Conservation (phyloP, 192 early-diverging fungal species). For the Pilobolus umbonatus region DNA sequence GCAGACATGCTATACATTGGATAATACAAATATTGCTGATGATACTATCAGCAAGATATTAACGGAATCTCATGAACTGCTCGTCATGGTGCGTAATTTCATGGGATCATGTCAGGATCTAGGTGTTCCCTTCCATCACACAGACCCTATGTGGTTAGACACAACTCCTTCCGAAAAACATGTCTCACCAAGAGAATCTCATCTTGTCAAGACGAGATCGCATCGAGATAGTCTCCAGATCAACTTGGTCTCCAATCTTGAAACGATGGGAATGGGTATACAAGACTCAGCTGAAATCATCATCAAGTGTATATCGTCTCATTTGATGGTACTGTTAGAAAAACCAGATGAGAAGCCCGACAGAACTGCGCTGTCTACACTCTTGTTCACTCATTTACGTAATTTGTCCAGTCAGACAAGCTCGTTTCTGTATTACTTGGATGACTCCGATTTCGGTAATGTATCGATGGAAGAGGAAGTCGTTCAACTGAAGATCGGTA, state of each 20-base stretch:
- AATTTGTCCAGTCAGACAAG: slow-evolving; percentile 13
- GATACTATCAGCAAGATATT: slow-evolving; percentile 62
- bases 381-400: slow-evolving; percentile 21
- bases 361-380: background rate
- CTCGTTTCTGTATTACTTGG: slow-evolving; percentile 5
- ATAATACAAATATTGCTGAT: background rate
- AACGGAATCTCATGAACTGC: slow-evolving; percentile 68
- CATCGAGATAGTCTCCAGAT: slow-evolving; percentile 5
- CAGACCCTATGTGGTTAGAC: slow-evolving; percentile 35
- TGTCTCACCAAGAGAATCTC: background rate
- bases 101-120: slow-evolving; percentile 39
- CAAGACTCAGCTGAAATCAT: slow-evolving; percentile 21
- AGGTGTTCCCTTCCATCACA: slow-evolving; percentile 34
- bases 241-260: slow-evolving; percentile 20
- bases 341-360: background rate
- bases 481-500: background rate
- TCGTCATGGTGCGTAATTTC: slow-evolving; percentile 71
- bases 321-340: background rate
- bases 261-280: slow-evolving; percentile 17
- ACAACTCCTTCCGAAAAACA: background rate
- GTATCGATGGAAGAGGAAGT: background rate
- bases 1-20: slow-evolving; percentile 63
- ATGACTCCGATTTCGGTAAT: slow-evolving; percentile 13
- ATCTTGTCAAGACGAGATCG: background rate
- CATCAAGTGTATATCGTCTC: background rate